Percentiles rank a stretch among this genome's conserved stretches.
Evolutionary conservation across 2,329 filamentous ascomycete species (phyloP).

Genomic region (Penicillium sp.): DNA sequence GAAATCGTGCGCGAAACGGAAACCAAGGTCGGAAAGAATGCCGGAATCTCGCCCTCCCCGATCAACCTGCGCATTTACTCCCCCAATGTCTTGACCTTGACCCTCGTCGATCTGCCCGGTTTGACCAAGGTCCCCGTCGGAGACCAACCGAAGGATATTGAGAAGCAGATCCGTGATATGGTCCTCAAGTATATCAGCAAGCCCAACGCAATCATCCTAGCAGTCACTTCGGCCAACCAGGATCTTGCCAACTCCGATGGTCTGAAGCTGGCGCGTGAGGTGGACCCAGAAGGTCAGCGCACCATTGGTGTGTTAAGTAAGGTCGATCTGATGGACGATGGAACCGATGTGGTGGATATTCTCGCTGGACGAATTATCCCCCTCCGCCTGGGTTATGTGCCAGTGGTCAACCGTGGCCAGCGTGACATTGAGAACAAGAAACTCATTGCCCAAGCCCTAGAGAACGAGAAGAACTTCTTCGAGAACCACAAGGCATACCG

Average conservation of each 20-base stretch:
- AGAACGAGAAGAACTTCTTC: slow-evolving; percentile 95
- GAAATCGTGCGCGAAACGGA: slow-evolving; percentile 97
- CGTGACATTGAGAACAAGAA: slow-evolving; percentile 99
- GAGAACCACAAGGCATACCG: slow-evolving; percentile 98
- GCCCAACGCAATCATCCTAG: slow-evolving; percentile 95
- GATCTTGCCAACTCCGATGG: slow-evolving; percentile 99
- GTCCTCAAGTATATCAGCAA: slow-evolving; percentile 98
- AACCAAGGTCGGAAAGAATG: slow-evolving; percentile 92
- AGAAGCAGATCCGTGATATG: slow-evolving; percentile 96
- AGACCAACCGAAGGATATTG: slow-evolving; percentile 94
- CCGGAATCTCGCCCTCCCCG: slow-evolving; percentile 90
- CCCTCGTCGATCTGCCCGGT: slow-evolving; percentile 92
- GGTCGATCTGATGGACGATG: slow-evolving; percentile 98
- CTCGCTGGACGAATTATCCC: slow-evolving; percentile 96
- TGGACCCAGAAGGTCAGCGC: slow-evolving; percentile 94
- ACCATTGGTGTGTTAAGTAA: slow-evolving; percentile 98
- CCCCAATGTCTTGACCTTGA: slow-evolving; percentile 94
- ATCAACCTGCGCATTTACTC: slow-evolving; percentile 99
- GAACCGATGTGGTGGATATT: slow-evolving; percentile 98
- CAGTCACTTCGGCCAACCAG: slow-evolving; percentile 93
- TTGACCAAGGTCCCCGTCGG: slow-evolving; percentile 95
- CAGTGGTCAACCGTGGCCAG: slow-evolving; percentile 96
- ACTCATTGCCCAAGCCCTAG: slow-evolving; percentile 83
- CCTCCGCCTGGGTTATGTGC: slow-evolving; percentile 88
- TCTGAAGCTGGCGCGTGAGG: slow-evolving; percentile 91